Conservation (phyloP, 345 rosid species). For the Citrus medica region DNA sequence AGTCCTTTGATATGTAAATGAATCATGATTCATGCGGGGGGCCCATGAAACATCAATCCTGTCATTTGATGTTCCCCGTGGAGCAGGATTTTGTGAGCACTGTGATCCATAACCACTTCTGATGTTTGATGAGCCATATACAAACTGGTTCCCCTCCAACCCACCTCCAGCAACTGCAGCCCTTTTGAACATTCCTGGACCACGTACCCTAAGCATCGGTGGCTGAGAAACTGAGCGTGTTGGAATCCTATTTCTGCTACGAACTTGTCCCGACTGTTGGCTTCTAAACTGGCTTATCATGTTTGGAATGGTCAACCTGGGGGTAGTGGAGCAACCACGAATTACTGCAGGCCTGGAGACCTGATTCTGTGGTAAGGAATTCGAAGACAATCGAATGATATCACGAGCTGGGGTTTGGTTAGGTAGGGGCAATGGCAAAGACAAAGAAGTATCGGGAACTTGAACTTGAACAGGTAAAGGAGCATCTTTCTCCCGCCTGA, state of each 20-base stretch:
- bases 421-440: constrained; percentile 17
- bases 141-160: constrained; percentile 6
- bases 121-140: constrained; percentile 17
- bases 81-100: constrained; percentile 7
- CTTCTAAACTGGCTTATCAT: constrained; percentile 27
- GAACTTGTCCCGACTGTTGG: constrained; percentile 6
- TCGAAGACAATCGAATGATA: constrained; percentile 11
- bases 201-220: constrained; percentile 22
- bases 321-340: constrained; percentile 47
- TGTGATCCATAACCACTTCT: constrained; percentile 14
- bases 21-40: constrained; percentile 12
- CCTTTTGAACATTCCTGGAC: constrained; percentile 24
- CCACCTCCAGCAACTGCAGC: constrained; percentile 16
- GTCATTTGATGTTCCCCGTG: constrained; percentile 15
- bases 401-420: constrained; percentile 22
- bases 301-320: constrained; percentile 22
- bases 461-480: constrained; percentile 25
- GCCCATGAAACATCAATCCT: constrained; percentile 15
- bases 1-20: constrained; percentile 16
- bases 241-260: constrained; percentile 19
- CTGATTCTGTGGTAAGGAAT: constrained; percentile 10
- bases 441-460: constrained; percentile 10
- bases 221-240: constrained; percentile 15
- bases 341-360: constrained; percentile 12
- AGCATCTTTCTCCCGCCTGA: constrained; percentile 28